Evolutionary conservation across 139 green algal genomes (phyloP).

Genomic region (Asterochloris erici): DNA sequence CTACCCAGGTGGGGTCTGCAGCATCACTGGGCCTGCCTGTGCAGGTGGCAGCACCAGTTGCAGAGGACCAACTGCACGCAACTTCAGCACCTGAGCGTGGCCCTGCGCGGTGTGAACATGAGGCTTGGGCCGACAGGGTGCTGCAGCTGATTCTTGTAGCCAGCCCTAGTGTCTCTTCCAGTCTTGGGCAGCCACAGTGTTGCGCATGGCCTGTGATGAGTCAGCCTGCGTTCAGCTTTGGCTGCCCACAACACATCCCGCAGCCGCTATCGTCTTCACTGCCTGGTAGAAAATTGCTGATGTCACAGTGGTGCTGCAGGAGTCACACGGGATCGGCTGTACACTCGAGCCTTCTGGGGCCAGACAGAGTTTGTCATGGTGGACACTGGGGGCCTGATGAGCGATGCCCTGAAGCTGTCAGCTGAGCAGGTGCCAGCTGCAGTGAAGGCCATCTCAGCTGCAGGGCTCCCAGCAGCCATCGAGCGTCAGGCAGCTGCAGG

Average conservation of each 20-base stretch:
- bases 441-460: constrained; percentile 56
- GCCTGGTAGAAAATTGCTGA: background rate
- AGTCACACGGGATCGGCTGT: constrained; percentile 62
- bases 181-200: background rate
- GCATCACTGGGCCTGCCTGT: no score
- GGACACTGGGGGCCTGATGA: constrained; percentile 94
- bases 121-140: no score
- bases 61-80: no score
- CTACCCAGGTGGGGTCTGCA: constrained; percentile 86
- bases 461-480: constrained; percentile 74
- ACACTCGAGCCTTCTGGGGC: constrained; percentile 86
- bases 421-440: constrained; percentile 29
- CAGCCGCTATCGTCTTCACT: no score
- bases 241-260: no score
- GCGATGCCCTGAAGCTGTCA: constrained; percentile 63
- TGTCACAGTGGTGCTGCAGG: background rate
- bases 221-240: no score
- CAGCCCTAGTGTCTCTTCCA: background rate
- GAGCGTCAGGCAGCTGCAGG: constrained; percentile 82
- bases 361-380: constrained; percentile 89
- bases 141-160: no score
- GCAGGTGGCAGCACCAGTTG: no score
- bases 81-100: no score
- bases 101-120: no score
- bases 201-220: no score